phyloP scores from a whole-genome alignment of 192 early-diverging fungal species.

The Ramicandelaber brevisporus region DNA sequence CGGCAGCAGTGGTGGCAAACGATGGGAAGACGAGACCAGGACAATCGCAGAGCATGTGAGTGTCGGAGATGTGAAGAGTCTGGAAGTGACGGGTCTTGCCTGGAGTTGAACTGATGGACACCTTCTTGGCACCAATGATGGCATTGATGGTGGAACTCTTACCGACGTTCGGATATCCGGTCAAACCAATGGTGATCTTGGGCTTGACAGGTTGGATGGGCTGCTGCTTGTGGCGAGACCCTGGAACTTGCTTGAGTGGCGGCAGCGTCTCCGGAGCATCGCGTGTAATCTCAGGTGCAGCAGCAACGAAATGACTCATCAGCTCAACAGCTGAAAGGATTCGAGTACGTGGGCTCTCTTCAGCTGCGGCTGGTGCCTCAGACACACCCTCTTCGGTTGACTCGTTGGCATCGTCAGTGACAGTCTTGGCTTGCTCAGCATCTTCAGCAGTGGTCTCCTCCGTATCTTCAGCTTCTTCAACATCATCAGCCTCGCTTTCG shows the following conservation, averaged over 20 bases:
- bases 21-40: slow-evolving; percentile 97
- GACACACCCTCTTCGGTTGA: slow-evolving; percentile 5
- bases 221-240: too few relatives aligned
- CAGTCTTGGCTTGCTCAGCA: slow-evolving; percentile 3
- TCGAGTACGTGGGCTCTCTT: slow-evolving; percentile 19
- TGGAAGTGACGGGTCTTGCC: slow-evolving; percentile 99
- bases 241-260: too few relatives aligned
- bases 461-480: slow-evolving; percentile 7
- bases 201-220: slow-evolving; percentile 11
- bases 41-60: slow-evolving; percentile 87
- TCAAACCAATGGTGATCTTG: slow-evolving; percentile 75
- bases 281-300: too few relatives aligned
- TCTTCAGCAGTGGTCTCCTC: slow-evolving; percentile 6
- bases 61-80: slow-evolving; percentile 74
- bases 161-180: slow-evolving; percentile 99
- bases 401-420: slow-evolving; percentile 1
- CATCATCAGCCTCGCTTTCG: slow-evolving; percentile 6
- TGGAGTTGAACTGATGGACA: slow-evolving; percentile 88
- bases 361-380: slow-evolving; percentile 4
- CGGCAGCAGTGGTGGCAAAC: slow-evolving; percentile 93
- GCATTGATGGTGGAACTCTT: slow-evolving; percentile 98
- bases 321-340: slow-evolving; percentile 42
- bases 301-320: slow-evolving; percentile 33
- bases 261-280: too few relatives aligned
- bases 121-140: slow-evolving; percentile 73